Percentiles rank a stretch among this genome's conserved stretches.
Evolutionary conservation across 1,139 yeast species (phyloP).

Genomic region (Pichia cactophila): DNA sequence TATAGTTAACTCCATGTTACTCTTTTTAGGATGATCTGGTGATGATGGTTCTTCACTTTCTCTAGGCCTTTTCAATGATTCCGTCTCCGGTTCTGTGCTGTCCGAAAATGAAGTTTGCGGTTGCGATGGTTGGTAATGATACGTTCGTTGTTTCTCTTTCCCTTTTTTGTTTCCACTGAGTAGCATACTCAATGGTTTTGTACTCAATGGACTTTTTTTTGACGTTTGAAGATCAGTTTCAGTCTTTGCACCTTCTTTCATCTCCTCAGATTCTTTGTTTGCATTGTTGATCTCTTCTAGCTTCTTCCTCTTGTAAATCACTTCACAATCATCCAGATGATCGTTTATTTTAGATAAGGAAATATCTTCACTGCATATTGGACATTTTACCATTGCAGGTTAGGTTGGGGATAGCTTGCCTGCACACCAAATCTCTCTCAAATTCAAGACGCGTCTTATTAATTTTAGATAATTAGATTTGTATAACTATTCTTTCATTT

Average conservation of each 20-base stretch:
- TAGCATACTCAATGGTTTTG: slow-evolving; percentile 13
- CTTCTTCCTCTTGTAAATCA: slow-evolving; percentile 2
- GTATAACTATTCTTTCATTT: too few relatives aligned
- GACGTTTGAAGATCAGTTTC: not conserved
- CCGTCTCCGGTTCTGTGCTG: not conserved
- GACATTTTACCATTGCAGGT: slow-evolving; percentile 26
- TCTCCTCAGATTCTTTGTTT: not conserved
- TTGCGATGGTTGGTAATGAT: slow-evolving; percentile 14
- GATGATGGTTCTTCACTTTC: not conserved
- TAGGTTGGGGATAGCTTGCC: too few relatives aligned
- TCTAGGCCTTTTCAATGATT: not conserved
- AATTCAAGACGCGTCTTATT: not conserved
- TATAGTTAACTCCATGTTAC: slow-evolving; percentile 8
- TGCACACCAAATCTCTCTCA: not conserved
- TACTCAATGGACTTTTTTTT: not conserved
- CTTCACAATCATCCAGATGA: slow-evolving; percentile 27
- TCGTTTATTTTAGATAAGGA: slow-evolving; percentile 23
- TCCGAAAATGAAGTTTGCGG: not conserved
- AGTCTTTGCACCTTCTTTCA: not conserved
- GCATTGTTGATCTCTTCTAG: not conserved
- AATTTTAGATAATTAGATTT: too few relatives aligned
- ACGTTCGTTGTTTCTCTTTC: slow-evolving; percentile 17
- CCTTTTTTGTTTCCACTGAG: slow-evolving; percentile 18
- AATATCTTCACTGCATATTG: slow-evolving; percentile 25
- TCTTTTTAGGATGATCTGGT: slow-evolving; percentile 4